Evolutionary conservation across 2,329 filamentous ascomycete species (phyloP), one percentile per base, ranked within the genome.

Genomic region (Apiospora saccharicola): DNA sequence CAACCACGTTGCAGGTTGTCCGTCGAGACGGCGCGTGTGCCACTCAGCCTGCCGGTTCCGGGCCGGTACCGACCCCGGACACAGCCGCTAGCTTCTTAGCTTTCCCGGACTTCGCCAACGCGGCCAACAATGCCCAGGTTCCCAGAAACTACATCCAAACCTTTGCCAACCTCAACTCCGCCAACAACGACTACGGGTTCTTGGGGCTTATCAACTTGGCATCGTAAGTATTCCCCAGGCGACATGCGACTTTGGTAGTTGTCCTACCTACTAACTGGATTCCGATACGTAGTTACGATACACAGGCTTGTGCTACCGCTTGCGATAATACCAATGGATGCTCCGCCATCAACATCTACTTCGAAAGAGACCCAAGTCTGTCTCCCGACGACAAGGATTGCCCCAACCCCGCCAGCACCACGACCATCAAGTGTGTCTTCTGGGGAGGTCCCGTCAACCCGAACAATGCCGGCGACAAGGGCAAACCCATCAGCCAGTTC

Each of bases 101-200:
- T 19, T 74, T 75, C 61, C 6, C 70, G 5, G 72, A 70, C 10
- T 78, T 81, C 49, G 70, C 75, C 13, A 49, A 34, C 1, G 71
- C 72, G 4, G 77, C 81, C 1, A 72, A 14, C 10, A 71, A 68
- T 67, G 79, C 80, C 16, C 68, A 75, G 2, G 76, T 76, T 1
- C 82, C 82, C 1, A 70, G 74, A 68, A 81, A 81, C 12, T 84
- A 83, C 72, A 74, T 64, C 6, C 70, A 73, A 22, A 78, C 78
- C 6, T 84, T 82, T 74, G 68, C 72, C 1, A 78, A 81, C 57
- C 72, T 81, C n/a, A 70, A 80, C 14, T 80, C 72, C 3, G 78
- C 79, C 26, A 78, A 73, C 67, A 74, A 70, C 13, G 75, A 78
- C 80, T 85, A 80, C n/a, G 77, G 77, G 6, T 80, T 78, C 72